A percentile compares a stretch with the other conserved stretches of the same genome.
Evolutionary conservation across 257 asterid genomes (phyloP).

Genomic region (Ligustrum vulgare): DNA sequence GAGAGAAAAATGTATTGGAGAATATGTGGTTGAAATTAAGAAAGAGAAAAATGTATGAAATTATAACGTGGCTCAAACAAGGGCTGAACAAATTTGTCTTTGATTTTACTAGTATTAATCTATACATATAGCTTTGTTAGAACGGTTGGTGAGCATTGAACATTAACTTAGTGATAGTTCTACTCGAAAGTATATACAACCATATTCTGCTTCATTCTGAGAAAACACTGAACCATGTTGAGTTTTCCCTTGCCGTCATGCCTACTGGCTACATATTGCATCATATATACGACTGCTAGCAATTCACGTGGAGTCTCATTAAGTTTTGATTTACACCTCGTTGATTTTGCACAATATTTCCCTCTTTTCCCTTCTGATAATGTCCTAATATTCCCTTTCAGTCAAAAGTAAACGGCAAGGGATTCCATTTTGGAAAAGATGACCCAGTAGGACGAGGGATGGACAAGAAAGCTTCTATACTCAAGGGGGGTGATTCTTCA

Average conservation of each 20-base stretch:
- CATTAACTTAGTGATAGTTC: not conserved
- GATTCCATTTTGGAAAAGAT: constrained; percentile 42
- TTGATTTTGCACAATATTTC: constrained; percentile 9
- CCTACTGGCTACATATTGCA: not conserved
- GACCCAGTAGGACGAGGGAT: constrained; percentile 35
- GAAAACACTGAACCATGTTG: not conserved
- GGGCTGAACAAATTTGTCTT: not conserved
- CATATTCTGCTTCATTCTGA: not conserved
- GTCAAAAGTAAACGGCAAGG: constrained; percentile 60
- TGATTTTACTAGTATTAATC: not conserved
- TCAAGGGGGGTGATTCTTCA: constrained; percentile 35
- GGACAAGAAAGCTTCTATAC: constrained; percentile 36
- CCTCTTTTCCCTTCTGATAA: not conserved
- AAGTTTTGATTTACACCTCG: not conserved
- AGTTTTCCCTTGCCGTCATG: not conserved
- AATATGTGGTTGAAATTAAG: too few species aligned
- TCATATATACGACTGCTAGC: not conserved
- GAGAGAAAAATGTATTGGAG: too few species aligned
- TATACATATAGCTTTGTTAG: not conserved
- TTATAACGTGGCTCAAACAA: too few species aligned
- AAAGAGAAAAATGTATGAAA: too few species aligned
- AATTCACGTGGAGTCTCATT: not conserved
- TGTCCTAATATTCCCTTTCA: constrained; percentile 33
- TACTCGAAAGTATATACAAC: not conserved
- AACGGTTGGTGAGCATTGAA: not conserved